Evolutionary conservation across 2,329 filamentous ascomycete genomes (phyloP).

Genomic region (Trichophyton verrucosum): DNA sequence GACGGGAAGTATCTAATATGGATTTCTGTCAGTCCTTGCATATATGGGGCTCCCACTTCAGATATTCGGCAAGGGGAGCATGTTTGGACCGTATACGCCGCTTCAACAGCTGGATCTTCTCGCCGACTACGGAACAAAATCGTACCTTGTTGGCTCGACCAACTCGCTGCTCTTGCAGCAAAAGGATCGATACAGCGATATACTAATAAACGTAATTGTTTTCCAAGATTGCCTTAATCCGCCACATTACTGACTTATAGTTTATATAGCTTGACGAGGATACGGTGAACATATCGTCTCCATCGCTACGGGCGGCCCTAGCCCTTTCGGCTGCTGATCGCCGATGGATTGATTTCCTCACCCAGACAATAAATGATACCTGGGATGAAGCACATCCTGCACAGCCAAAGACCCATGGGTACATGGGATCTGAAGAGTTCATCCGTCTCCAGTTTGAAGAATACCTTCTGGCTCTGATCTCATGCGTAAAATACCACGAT

Average conservation of each 20-base stretch:
- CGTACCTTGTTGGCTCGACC: slow-evolving; percentile 92
- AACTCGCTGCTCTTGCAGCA: slow-evolving; percentile 90
- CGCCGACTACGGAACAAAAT: slow-evolving; percentile 87
- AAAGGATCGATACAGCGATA: slow-evolving; percentile 89
- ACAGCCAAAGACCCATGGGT: slow-evolving; percentile 86
- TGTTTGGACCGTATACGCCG: slow-evolving; percentile 94
- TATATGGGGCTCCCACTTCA: slow-evolving; percentile 94
- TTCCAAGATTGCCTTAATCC: neutral
- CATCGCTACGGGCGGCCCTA: slow-evolving; percentile 63
- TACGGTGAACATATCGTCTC: slow-evolving; percentile 69
- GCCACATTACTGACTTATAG: neutral
- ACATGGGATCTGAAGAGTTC: slow-evolving; percentile 91
- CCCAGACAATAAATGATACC: slow-evolving; percentile 84
- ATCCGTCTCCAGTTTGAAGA: slow-evolving; percentile 96
- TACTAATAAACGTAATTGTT: slow-evolving; percentile 62
- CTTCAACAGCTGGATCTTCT: slow-evolving; percentile 90
- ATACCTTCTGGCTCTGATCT: slow-evolving; percentile 79
- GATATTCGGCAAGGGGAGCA: slow-evolving; percentile 55
- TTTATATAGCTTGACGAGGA: slow-evolving; percentile 61
- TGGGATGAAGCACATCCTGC: slow-evolving; percentile 89
- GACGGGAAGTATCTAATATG: neutral
- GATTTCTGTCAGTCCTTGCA: slow-evolving; percentile 48
- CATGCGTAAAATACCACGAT: slow-evolving; percentile 78
- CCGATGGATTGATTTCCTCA: slow-evolving; percentile 92
- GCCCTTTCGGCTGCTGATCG: slow-evolving; percentile 74